phyloP scores from a whole-genome alignment of 2,329 filamentous ascomycete species.

The Passalora sequoiae region DNA sequence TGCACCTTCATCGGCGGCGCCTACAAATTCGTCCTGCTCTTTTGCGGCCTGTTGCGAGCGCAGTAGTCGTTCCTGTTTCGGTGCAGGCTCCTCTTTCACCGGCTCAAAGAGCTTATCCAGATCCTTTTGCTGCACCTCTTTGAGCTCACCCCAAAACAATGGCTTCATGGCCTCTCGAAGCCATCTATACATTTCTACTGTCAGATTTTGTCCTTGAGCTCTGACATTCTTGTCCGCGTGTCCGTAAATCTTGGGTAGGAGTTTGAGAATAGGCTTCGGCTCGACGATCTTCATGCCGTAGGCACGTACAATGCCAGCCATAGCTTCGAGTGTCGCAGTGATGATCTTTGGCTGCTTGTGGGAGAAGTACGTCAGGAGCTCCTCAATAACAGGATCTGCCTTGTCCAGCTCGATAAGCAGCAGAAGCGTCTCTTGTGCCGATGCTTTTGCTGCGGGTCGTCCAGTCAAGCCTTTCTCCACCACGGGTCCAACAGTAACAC shows the following conservation, averaged over 20 bases:
- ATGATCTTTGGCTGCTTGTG: conserved; percentile 92
- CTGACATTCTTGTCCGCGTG: conserved; percentile 98
- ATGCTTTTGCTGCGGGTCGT: conserved; percentile 81
- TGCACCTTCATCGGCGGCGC: conserved; percentile 33
- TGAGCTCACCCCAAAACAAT: conserved; percentile 92
- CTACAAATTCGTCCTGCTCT: conserved; percentile 44
- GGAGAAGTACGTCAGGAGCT: conserved; percentile 73
- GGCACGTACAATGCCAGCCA: conserved; percentile 83
- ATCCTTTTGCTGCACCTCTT: conserved; percentile 90
- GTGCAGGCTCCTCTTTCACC: conserved; percentile 76
- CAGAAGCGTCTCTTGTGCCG: conserved; percentile 77
- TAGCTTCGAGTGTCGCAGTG: conserved; percentile 65
- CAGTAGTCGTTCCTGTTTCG: conserved; percentile 85
- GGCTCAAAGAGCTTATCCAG: conserved; percentile 92
- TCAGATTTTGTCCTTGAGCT: conserved; percentile 83
- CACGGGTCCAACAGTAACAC: conserved; percentile 68
- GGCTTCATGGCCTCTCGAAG: conserved; percentile 96
- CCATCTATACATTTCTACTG: conserved; percentile 95
- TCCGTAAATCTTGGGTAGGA: conserved; percentile 82
- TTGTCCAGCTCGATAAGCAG: conserved; percentile 87
- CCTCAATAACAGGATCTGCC: conserved; percentile 79
- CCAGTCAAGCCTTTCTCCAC: conserved; percentile 91
- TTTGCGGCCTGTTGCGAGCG: conserved; percentile 82
- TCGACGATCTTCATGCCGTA: conserved; percentile 94
- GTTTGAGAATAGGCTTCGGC: conserved; percentile 84